Evolutionary conservation across 768 basidiomycete species (phyloP).

Genomic region (Xanthoconium purpureum): DNA sequence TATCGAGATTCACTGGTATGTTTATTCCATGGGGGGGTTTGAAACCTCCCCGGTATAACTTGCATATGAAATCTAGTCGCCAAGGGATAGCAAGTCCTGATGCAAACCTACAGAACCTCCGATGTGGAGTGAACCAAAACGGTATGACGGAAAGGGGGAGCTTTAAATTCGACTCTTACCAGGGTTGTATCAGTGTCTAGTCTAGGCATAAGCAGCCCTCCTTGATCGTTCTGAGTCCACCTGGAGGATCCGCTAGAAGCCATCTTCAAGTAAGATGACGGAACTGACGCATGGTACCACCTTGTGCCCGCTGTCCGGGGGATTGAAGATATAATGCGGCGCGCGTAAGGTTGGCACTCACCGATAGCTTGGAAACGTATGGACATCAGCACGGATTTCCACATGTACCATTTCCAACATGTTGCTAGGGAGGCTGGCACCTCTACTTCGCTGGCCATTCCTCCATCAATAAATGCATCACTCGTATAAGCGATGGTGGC

Average conservation of each 20-base stretch:
- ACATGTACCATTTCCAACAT: neutral
- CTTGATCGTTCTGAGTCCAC: neutral
- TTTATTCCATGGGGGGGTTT: neutral
- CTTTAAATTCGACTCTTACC: too few relatives aligned
- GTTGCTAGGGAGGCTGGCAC: neutral
- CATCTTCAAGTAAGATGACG: neutral
- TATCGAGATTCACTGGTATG: too few relatives aligned
- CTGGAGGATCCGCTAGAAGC: neutral
- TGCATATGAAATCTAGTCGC: neutral
- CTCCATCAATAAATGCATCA: neutral
- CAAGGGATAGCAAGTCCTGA: neutral
- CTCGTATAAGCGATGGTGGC: neutral
- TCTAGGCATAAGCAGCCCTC: too few relatives aligned
- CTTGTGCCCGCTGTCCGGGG: neutral
- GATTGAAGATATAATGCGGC: neutral
- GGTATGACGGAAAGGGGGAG: too few relatives aligned
- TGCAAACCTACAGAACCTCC: too few relatives aligned
- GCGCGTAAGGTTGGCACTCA: too few relatives aligned
- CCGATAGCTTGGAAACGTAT: too few relatives aligned
- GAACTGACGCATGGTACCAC: too few relatives aligned
- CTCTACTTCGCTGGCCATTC: neutral
- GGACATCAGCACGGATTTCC: neutral
- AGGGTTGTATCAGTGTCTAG: too few relatives aligned
- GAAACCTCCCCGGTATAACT: neutral
- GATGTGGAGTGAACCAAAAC: too few relatives aligned